Evolutionary conservation across 208 protist genomes (phyloP), one percentile per base, ranked within the genome.

Genomic region (Acanthamoeba sp.): DNA sequence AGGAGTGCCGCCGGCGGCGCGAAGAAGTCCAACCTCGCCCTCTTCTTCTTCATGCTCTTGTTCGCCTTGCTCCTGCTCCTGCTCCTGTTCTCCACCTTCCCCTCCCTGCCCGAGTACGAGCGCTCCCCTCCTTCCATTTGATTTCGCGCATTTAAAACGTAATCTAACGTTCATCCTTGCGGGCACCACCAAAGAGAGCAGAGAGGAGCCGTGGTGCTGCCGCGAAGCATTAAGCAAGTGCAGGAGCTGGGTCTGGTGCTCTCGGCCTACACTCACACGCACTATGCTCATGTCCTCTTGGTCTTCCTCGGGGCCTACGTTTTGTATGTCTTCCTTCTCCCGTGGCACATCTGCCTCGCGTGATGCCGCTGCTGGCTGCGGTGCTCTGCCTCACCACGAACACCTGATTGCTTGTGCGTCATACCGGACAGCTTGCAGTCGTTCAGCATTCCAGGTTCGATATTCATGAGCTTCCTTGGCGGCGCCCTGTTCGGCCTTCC

Each of bases 391-490:
- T n/a, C n/a, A n/a, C n/a, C n/a, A n/a, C n/a, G n/a, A n/a, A n/a
- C n/a, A n/a, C n/a, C n/a, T n/a, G n/a, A n/a, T n/a, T n/a, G n/a
- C n/a, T n/a, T n/a, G n/a, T n/a, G n/a, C n/a, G n/a, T n/a, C n/a
- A n/a, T n/a, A n/a, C 9, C 22, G 10, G 4, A 84, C 22, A 94
- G 95, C 38, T 93, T 98, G 32, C 98, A 99, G 94, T 97, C 98
- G 2, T 97, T 99, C 80, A 98, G 97, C 94, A 97, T 99, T 34
- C 98, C 98, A 0, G 98, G 98, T 22, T 98, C 98, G 4, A 95
- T 98, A 55, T 96, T 97, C 73, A 94, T 99, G 20, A 98, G 98
- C 94, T 96, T 98, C 2, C 95, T 97, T 0, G 90, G 97, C 9
- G 98, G 98, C 12, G 97, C 97, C 0, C 69, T 99, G 0, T 96